Evolutionary conservation across 2,329 filamentous ascomycete species (phyloP), one percentile per base, ranked within the genome.

Genomic region (Grosmannia serpens): DNA sequence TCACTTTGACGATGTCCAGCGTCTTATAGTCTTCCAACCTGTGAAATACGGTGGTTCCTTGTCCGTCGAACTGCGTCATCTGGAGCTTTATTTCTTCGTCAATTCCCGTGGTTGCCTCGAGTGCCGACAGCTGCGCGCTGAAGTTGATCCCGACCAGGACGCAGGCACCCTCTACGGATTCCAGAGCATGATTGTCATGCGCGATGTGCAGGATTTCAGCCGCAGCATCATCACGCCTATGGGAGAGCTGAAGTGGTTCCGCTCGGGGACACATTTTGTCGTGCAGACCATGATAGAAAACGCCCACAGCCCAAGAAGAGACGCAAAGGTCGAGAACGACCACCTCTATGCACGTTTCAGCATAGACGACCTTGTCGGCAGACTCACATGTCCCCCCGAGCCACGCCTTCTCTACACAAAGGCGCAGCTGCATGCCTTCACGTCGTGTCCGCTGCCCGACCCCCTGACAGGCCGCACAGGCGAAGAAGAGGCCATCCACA

Each of bases 151-250:
- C 0, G 62, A 80, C 13, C 86, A 89, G 64, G 78, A 86, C 55
- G 69, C 77, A 0, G 85, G 84, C 0, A 82, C 81, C 0, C 75
- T 80, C 63, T 79, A 87, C 59, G 85, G 85, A 0, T 70, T 87
- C 0, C 58, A 69, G 1, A 84, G 78, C 65, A 85, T 80, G 65
- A 68, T 86, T 3, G 75, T 87, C 1, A 67, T 86, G 17, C 72
- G 76, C 0, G 75, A 78, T 22, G 57, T 65, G 0, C 59, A 62
- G 0, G 76, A 62, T 17, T 17, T 6, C 6, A 9, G 79, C 51
- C 76, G 77, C 13, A 83, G 75, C 35, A 69, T 87, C 10, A 70
- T 88, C 0, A 71, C 82, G 0, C 79, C 84, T 0, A 59, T 81
- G 1, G 80, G 82, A 0, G 7, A 57, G 0, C 27, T 75, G 0